Conservation (phyloP, 257 asterid species). For the Capsicum chinense region DNA sequence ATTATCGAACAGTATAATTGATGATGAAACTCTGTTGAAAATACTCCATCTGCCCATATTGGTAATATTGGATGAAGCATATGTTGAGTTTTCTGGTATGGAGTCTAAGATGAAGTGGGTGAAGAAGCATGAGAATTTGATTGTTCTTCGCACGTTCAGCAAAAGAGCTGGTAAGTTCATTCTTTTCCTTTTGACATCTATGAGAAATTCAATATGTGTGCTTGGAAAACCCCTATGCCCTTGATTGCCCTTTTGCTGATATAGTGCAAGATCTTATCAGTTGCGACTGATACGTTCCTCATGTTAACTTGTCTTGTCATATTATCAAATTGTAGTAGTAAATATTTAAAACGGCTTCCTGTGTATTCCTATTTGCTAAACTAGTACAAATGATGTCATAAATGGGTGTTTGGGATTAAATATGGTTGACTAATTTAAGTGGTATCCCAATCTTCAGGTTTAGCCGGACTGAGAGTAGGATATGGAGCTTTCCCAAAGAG, state of each 20-base stretch:
- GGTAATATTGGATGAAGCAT: constrained; percentile 97
- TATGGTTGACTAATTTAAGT: neutral
- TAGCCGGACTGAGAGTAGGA: constrained; percentile 96
- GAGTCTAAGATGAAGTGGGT: constrained; percentile 97
- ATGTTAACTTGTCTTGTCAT: neutral
- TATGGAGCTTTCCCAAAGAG: constrained; percentile 95
- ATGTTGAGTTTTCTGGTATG: constrained; percentile 87
- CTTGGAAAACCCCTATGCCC: neutral
- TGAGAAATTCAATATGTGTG: neutral
- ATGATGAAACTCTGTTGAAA: constrained; percentile 67
- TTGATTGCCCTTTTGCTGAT: neutral
- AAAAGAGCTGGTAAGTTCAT: constrained; percentile 85
- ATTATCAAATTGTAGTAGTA: neutral
- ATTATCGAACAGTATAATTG: constrained; percentile 68
- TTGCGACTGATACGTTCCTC: neutral
- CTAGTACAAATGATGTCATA: neutral
- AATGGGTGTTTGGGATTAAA: neutral
- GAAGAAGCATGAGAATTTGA: constrained; percentile 89
- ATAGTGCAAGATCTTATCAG: neutral
- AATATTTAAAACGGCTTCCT: neutral
- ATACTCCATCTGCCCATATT: constrained; percentile 78
- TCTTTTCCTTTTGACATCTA: neutral
- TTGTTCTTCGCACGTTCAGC: constrained; percentile 96
- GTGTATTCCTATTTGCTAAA: neutral
- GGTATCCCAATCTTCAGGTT: constrained; percentile 52